Evolutionary conservation across 805 yeast genomes (phyloP).

Genomic region (Wickerhamiella azymoides): DNA sequence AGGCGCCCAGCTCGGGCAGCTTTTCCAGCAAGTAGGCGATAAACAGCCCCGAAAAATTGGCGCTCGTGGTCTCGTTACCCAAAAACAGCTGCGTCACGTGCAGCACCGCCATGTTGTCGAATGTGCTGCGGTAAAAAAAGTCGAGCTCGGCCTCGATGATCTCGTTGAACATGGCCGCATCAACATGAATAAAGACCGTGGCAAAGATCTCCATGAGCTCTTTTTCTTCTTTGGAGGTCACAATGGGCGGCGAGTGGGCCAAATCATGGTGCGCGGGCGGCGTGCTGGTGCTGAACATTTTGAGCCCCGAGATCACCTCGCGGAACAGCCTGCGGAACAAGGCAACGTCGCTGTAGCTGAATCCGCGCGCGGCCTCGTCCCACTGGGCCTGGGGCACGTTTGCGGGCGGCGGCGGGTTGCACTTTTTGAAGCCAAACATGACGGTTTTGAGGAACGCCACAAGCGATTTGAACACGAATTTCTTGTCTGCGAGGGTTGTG

Average conservation of each 20-base stretch:
- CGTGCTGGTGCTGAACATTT: conserved; percentile 39
- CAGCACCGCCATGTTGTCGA: conserved; percentile 69
- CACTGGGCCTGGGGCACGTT: conserved; percentile 43
- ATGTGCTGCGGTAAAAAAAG: conserved; percentile 61
- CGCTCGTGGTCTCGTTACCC: conserved; percentile 88
- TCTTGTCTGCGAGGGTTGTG: conserved; percentile 39
- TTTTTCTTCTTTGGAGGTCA: conserved; percentile 83
- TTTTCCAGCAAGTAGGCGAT: conserved; percentile 62
- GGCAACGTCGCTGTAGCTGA: conserved; percentile 67
- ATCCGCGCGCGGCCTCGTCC: conserved; percentile 78
- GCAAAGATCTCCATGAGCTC: conserved; percentile 94
- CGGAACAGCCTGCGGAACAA: conserved; percentile 65
- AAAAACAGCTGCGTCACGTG: conserved; percentile 89
- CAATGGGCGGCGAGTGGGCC: conserved; percentile 71
- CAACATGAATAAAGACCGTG: conserved; percentile 83
- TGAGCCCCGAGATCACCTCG: conserved; percentile 70
- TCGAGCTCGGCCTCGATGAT: conserved; percentile 71
- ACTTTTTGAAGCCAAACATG: conserved; percentile 73
- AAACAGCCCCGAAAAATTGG: conserved; percentile 76
- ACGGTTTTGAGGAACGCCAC: conserved; percentile 84
- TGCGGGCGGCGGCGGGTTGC: conserved; percentile 61
- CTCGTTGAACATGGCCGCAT: conserved; percentile 91
- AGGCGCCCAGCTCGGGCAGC: conserved; percentile 65
- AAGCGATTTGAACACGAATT: conserved; percentile 73
- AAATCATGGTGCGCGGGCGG: conserved; percentile 7